A percentile compares a stretch with the other conserved stretches of the same genome.
phyloP scores from a whole-genome alignment of 2,329 filamentous ascomycete species.

The Monilinia aucupariae region DNA sequence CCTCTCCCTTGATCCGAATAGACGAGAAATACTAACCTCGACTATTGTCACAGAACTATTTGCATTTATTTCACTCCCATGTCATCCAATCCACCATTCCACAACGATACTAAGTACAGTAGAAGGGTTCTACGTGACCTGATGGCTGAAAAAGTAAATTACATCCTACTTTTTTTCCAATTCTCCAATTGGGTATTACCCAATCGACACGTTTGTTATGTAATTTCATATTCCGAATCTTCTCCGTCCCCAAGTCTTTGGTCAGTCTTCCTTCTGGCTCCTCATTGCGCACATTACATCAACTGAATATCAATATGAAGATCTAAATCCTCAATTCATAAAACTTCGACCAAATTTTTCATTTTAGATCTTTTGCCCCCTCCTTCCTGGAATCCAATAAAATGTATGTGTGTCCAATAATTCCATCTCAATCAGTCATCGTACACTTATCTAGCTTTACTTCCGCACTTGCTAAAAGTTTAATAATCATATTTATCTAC shows the following conservation, averaged over 20 bases:
- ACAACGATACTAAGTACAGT: not conserved
- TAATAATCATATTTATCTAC: too few relatives aligned
- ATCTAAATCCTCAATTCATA: too few relatives aligned
- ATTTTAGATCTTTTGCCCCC: not conserved
- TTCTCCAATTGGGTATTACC: not conserved
- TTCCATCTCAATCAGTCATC: not conserved
- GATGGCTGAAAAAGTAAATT: not conserved
- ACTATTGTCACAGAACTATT: not conserved
- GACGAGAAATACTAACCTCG: not conserved
- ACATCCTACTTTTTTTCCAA: not conserved
- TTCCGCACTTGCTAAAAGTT: not conserved
- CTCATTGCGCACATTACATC: too few relatives aligned
- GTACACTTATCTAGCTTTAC: not conserved
- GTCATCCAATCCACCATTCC: not conserved
- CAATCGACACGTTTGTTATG: not conserved
- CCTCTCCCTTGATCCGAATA: not conserved
- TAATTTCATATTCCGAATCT: not conserved
- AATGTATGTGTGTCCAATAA: not conserved
- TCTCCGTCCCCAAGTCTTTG: not conserved
- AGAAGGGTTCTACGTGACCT: not conserved
- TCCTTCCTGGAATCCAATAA: not conserved
- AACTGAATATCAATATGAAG: too few relatives aligned
- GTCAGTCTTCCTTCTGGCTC: too few relatives aligned
- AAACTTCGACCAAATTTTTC: too few relatives aligned
- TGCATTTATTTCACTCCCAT: not conserved